Evolutionary conservation across 345 rosid genomes (phyloP), one percentile per base, ranked within the genome.

Genomic region (Lepidium africanum): DNA sequence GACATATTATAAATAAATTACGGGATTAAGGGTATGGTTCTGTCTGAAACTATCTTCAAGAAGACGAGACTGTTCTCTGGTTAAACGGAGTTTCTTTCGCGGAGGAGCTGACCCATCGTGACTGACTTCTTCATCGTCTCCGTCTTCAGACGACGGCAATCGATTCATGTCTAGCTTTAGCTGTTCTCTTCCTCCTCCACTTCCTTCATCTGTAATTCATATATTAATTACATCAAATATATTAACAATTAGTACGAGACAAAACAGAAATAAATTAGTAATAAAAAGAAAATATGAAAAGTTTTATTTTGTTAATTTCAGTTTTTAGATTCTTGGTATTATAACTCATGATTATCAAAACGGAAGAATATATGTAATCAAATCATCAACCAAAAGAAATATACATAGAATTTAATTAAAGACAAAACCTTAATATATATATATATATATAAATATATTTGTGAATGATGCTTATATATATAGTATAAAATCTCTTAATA

Each of bases 1-100:
- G 2, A 1, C 1, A 21, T 21, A 21, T 21, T 21, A 48, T 25
- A 10, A 35, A 42, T 41, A 42, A 49, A 27, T 60, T 72, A 90
- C 96, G 27, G 94, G 91, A 80, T 87, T 90, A 74, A 93, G 77
- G 70, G 96, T 87, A 75, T 90, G 97, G 58, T 90, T 84, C 51
- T 80, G 94, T 70, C 97, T 75, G 84, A 93, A 93, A 79, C 96
- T 93, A 71, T 93, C 98, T 79, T 93, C 98, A 1, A 93, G 96
- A 47, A 90, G 96, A 41, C 90, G 93, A 63, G 97, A 87, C 55
- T 93, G 98, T 69, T 90, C 98, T 68, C 92, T 93, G 6, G 94
- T 75, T 11, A 93, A 83, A 8, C 98, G 92, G 52, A 93, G 98
- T 56, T 93, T 92, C 56, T 86, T 92, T 40, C 98, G 87, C 4